Evolutionary conservation across 148 eudicot genomes (phyloP).

Genomic region (Rhododendron kiyosumense): DNA sequence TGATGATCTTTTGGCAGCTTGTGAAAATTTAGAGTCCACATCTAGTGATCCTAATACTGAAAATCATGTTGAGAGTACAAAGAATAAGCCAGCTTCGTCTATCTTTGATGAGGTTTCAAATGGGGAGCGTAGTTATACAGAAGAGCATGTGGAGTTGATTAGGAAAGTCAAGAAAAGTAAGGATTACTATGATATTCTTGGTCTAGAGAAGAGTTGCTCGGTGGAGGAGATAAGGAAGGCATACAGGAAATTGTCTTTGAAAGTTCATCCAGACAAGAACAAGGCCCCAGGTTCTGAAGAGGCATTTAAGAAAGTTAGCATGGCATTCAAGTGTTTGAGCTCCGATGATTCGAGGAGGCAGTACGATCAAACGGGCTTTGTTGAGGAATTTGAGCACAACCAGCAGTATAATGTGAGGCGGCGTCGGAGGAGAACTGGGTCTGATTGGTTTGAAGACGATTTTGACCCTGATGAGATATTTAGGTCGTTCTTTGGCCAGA

Average conservation of each 20-base stretch:
- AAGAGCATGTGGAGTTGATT: slow-evolving; percentile 77
- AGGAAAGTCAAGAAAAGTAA: slow-evolving; percentile 56
- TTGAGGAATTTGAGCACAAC: slow-evolving; percentile 75
- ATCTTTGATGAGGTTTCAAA: slow-evolving; percentile 28
- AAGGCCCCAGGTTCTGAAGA: slow-evolving; percentile 97
- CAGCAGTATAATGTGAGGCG: slow-evolving; percentile 60
- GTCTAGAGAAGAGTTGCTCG: slow-evolving; percentile 68
- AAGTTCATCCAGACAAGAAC: slow-evolving; percentile 98
- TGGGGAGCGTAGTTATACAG: slow-evolving; percentile 65
- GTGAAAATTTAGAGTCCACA: slow-evolving; percentile 57
- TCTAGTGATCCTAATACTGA: slow-evolving; percentile 24
- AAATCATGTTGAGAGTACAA: slow-evolving; percentile 9
- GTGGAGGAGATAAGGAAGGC: slow-evolving; percentile 91
- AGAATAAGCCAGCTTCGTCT: slow-evolving; percentile 10
- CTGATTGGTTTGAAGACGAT: slow-evolving; percentile 58
- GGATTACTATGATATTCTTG: slow-evolving; percentile 84
- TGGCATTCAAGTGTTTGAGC: slow-evolving; percentile 96
- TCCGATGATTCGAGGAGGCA: slow-evolving; percentile 78
- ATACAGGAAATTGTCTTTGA: slow-evolving; percentile 81
- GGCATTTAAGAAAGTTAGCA: slow-evolving; percentile 89
- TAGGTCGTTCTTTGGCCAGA: slow-evolving; percentile 86
- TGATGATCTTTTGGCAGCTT: slow-evolving; percentile 65
- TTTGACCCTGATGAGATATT: slow-evolving; percentile 98
- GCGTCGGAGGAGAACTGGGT: slow-evolving; percentile 53
- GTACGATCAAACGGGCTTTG: slow-evolving; percentile 84